phyloP scores from a whole-genome alignment of 495 filamentous ascomycete genomes.

The Tuber calosporum region DNA sequence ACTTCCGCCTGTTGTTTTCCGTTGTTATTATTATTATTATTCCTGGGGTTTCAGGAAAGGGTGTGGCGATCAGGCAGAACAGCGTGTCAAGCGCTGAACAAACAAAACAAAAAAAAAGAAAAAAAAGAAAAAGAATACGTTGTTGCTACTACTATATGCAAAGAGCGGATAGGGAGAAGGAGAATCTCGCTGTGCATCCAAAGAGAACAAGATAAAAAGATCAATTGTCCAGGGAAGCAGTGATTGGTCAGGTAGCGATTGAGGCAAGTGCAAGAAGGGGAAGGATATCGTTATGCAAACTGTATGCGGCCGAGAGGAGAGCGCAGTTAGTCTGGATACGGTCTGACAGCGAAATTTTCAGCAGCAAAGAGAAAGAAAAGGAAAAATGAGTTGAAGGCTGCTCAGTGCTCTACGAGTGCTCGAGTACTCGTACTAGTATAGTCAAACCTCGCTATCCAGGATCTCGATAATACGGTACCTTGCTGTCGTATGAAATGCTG shows the following conservation, averaged over 20 bases:
- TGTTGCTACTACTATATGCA: slow-evolving; percentile 4
- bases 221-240: slow-evolving; percentile 1
- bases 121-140: not conserved
- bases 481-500: too few relatives aligned
- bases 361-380: not conserved
- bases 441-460: too few relatives aligned
- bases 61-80: slow-evolving; percentile 5
- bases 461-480: too few relatives aligned
- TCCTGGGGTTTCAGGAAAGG: not conserved
- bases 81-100: slow-evolving; percentile 7
- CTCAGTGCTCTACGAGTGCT: too few relatives aligned
- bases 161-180: slow-evolving; percentile 9
- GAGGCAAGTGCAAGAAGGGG: slow-evolving; percentile 6
- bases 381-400: not conserved
- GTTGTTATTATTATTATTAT: not conserved
- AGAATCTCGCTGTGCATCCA: slow-evolving; percentile 5
- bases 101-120: not conserved
- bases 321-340: slow-evolving; percentile 17
- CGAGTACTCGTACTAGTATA: too few relatives aligned
- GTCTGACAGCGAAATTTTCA: too few relatives aligned
- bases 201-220: slow-evolving; percentile 16
- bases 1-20: not conserved
- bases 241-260: slow-evolving; percentile 12
- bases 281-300: not conserved
- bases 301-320: slow-evolving; percentile 7